Evolutionary conservation across 495 filamentous ascomycete species (phyloP).

Genomic region (Hypoxylon trugodes): DNA sequence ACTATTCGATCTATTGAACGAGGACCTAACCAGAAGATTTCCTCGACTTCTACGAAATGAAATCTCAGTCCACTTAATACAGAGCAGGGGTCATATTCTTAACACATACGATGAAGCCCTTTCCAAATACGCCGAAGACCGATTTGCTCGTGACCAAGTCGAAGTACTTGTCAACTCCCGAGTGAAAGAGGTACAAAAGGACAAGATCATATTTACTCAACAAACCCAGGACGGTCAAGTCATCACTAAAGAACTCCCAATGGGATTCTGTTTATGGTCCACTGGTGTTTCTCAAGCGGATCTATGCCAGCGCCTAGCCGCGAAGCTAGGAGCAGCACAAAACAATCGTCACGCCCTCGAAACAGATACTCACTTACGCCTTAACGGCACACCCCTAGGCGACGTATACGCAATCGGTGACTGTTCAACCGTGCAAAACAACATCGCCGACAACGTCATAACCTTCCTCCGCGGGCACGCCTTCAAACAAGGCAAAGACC

Average conservation of each 20-base stretch:
- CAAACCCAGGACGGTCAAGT: slow-evolving; percentile 73
- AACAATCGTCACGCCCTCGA: slow-evolving; percentile 92
- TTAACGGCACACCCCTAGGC: slow-evolving; percentile 89
- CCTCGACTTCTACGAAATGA: slow-evolving; percentile 92
- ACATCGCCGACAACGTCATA: slow-evolving; percentile 85
- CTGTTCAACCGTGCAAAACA: slow-evolving; percentile 96
- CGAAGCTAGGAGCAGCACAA: slow-evolving; percentile 74
- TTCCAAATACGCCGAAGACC: slow-evolving; percentile 89
- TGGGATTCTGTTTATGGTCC: slow-evolving; percentile 97
- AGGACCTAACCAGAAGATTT: slow-evolving; percentile 85
- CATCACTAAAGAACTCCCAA: slow-evolving; percentile 90
- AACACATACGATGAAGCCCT: slow-evolving; percentile 98
- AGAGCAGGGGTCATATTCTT: slow-evolving; percentile 90
- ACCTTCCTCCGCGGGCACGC: slow-evolving; percentile 88
- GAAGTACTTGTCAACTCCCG: slow-evolving; percentile 90
- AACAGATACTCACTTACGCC: slow-evolving; percentile 91
- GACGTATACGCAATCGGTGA: slow-evolving; percentile 99
- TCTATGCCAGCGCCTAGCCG: slow-evolving; percentile 76
- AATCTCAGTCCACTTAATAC: slow-evolving; percentile 96
- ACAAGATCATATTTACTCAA: slow-evolving; percentile 89
- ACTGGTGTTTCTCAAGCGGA: slow-evolving; percentile 92
- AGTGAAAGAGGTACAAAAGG: slow-evolving; percentile 84
- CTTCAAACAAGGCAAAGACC: slow-evolving; percentile 90
- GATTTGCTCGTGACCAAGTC: slow-evolving; percentile 89
- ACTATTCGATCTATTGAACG: slow-evolving; percentile 93